These are phyloP conservation scores for Leccinum boreale DNA, from an alignment of 768 basidiomycete genomes.

Conservation along the genomic window DNA sequence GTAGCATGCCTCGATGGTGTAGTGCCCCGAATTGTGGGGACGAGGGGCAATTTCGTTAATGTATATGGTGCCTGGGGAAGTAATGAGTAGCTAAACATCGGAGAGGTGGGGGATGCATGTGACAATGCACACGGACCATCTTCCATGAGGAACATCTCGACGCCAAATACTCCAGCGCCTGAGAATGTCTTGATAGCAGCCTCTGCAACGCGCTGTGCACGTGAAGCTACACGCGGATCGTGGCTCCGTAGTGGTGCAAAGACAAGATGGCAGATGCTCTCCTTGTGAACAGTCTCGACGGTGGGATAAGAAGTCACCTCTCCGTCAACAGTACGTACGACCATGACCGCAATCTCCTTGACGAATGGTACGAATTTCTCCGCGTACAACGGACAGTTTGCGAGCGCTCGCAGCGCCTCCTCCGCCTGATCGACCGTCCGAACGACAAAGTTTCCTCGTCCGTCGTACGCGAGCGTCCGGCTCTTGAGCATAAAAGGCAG, in stretches of 20 bases:
- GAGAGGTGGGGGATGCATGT: neutral
- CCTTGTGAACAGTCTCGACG: conserved; percentile 93
- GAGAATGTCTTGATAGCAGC: conserved; percentile 70
- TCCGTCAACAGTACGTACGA: conserved; percentile 75
- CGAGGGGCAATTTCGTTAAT: conserved; percentile 98
- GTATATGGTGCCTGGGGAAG: conserved; percentile 58
- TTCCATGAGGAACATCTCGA: conserved; percentile 94
- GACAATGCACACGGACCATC: conserved; percentile 54
- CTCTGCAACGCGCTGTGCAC: conserved; percentile 76
- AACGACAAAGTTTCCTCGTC: conserved; percentile 86
- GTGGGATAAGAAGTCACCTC: conserved; percentile 81
- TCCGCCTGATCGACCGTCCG: conserved; percentile 48
- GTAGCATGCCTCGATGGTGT: conserved; percentile 96
- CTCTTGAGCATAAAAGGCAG: conserved; percentile 95
- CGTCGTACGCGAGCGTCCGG: conserved; percentile 94
- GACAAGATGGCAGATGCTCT: conserved; percentile 91
- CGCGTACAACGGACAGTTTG: conserved; percentile 78
- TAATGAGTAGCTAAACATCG: neutral
- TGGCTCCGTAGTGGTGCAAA: conserved; percentile 77
- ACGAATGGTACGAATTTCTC: conserved; percentile 91
- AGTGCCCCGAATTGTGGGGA: conserved; percentile 98
- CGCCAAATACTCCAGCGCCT: conserved; percentile 94
- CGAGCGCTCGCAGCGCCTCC: conserved; percentile 51
- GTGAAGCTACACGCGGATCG: conserved; percentile 49
- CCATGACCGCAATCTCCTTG: conserved; percentile 96